Base-by-base conservation (phyloP, 306 rosid genomes). In the Prunus persica region DNA sequence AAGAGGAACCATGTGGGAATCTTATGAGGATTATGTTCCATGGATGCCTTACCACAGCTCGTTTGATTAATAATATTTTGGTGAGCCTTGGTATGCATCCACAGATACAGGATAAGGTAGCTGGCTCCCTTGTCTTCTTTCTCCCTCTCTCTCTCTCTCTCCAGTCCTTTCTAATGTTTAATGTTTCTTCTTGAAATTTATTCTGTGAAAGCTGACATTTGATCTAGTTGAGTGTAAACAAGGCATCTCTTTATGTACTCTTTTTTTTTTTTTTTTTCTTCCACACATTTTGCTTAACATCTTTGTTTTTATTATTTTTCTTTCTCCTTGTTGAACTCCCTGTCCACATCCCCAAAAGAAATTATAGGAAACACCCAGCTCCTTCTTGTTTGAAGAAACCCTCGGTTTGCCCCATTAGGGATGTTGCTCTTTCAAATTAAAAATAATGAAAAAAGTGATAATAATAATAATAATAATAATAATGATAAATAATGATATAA, bases 21-120 rank as follows among this genome's bases (percentile, higher is more conserved):
- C 80, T 90, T 75, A 87, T 93, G 96, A 88, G 91, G 20, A 73
- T 90, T 81, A 90, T 90, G 92, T 84, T 85, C 84, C 94, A 91
- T 78, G 98, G 98, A 85, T 86, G 91, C 84, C 86, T 87, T 69
- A 85, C 90, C 76, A 89, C 90, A 2, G 83, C 89, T 16, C 80
- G 88, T 69, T 83, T 93, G 86, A 86, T 93, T 16, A 71, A 83
- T 70, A 85, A 83, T 68, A 70, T 86, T 41, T 78, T 93, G 86
- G 82, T 78, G 73, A 83, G 82, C 84, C 94, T 91, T 76, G 90
- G 28, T 61, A 80, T 63, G 65, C 90, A 91, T 80, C 79, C 69
- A 14, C 79, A 89, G 78, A 81, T 89, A 85, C 98, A 93, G 79
- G 90, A 90, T 50, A 84, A 89, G 98, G 96, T 93, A 62, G 58